phyloP scores from a whole-genome alignment of 306 rosid species.

The Dicorynia guianensis region DNA sequence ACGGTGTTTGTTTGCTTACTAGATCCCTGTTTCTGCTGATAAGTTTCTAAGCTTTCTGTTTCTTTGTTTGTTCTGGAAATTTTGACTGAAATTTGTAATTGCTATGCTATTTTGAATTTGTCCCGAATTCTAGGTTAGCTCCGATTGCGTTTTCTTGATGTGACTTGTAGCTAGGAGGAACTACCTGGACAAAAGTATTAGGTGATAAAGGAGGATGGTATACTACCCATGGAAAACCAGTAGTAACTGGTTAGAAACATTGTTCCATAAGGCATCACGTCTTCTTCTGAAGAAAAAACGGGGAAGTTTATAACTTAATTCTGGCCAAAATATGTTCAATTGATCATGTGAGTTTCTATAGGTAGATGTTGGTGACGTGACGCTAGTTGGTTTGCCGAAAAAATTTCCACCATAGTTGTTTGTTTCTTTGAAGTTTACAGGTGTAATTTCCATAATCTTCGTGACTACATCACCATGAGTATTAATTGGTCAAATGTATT shows the following conservation, averaged over 20 bases:
- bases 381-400: background rate
- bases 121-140: background rate
- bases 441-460: background rate
- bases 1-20: conserved; percentile 5
- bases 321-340: conserved; percentile 30
- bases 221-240: background rate
- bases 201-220: background rate
- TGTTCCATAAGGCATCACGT: background rate
- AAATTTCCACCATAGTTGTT: background rate
- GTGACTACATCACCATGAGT: background rate
- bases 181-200: background rate
- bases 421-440: conserved; percentile 2
- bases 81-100: background rate
- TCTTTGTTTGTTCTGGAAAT: background rate
- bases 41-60: background rate
- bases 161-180: background rate
- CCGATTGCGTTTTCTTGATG: background rate
- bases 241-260: background rate
- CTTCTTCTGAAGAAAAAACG: conserved; percentile 4
- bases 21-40: conserved; percentile 6
- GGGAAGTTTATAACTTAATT: conserved; percentile 2
- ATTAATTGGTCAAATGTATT: background rate
- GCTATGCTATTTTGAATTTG: conserved; percentile 2
- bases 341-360: conserved; percentile 5
- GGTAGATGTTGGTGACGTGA: conserved; percentile 30